Base-by-base conservation (phyloP, 108 stramenopile genomes). In the Epipyxis sp. region DNA sequence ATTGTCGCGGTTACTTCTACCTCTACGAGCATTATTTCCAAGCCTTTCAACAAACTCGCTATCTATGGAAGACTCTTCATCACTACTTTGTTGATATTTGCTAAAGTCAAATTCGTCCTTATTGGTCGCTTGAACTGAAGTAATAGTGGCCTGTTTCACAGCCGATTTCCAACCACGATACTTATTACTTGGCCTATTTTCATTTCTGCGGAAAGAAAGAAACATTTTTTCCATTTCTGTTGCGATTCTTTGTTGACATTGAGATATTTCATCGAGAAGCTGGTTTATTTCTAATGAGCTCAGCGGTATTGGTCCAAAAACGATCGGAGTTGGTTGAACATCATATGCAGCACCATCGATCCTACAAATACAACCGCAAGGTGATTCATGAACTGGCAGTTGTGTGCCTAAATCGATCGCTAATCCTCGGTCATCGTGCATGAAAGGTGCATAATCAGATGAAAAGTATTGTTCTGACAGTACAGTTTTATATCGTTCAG, bases 391-490 rank as follows among this genome's bases (percentile, higher is more conserved):
- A 20, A 79, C 69, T 13, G 84, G 82, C 40, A 77, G 42, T 77
- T 77, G 74, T 13, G 82, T 80, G 79, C 50, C 59, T 59, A 77
- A 58, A 59, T 85, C 84, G 1, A 83, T 39, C 40, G 81, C 80
- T 40, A 80, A 78, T 20, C 80, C 79, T 59, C 42, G 1, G 39
- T 39, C 69, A 76, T 85, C 84, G 3, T 69, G 42, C 3, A 83
- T 6, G 34, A 83, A 42, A 43, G 42, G 74, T 6, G 78, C 69
- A 59, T 81, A 83, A 59, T 85, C 84, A n/a, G 79, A 59, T 20
- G 74, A 76, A 79, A 85, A 85, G 79, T 83, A 83, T 72, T 85
- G 84, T 79, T 82, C 81, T 41, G 50, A 42, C 0, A 78, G 59
- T 1, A 81, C 81, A 46, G 76, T 65, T 32, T 3, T 25, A 58